Percentiles rank a stretch among this genome's conserved stretches.
phyloP scores from a whole-genome alignment of 2,329 filamentous ascomycete species.

The Penicillium sclerotigenum region DNA sequence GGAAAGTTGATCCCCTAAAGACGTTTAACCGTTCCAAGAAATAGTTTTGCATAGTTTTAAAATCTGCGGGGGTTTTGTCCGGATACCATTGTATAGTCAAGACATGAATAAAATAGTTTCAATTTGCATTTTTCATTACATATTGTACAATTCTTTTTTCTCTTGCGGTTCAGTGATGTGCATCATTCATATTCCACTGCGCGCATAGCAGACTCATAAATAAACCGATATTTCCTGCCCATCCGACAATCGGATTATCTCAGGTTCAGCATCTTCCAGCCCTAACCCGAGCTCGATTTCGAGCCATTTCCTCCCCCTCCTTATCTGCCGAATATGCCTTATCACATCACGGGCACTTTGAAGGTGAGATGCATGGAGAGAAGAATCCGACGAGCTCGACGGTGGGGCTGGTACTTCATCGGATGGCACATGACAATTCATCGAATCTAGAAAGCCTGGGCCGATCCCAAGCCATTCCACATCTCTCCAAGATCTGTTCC shows the following conservation, averaged over 20 bases:
- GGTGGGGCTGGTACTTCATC: background rate
- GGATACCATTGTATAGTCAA: conserved; percentile 15
- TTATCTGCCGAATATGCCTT: conserved; percentile 28
- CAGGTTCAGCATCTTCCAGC: conserved; percentile 20
- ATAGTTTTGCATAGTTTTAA: conserved; percentile 21
- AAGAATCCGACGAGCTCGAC: background rate
- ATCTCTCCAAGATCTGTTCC: conserved; percentile 47
- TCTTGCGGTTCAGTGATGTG: background rate
- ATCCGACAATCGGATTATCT: conserved; percentile 16
- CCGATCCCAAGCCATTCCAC: conserved; percentile 43
- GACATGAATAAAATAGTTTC: conserved; percentile 18
- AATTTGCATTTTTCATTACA: background rate
- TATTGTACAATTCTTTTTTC: no score
- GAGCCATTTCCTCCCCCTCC: conserved; percentile 42
- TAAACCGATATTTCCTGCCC: conserved; percentile 15
- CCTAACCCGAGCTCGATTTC: conserved; percentile 28
- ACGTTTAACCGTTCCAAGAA: conserved; percentile 66
- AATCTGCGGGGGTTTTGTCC: conserved; percentile 5
- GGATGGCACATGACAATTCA: background rate
- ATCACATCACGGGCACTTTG: conserved; percentile 31
- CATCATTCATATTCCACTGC: background rate
- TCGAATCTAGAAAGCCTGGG: conserved; percentile 38
- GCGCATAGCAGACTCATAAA: background rate
- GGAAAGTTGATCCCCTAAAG: conserved; percentile 80
- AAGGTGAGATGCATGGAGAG: conserved; percentile 9